Evolutionary conservation across 306 rosid species (phyloP).

Genomic region (Cajanus cajan): DNA sequence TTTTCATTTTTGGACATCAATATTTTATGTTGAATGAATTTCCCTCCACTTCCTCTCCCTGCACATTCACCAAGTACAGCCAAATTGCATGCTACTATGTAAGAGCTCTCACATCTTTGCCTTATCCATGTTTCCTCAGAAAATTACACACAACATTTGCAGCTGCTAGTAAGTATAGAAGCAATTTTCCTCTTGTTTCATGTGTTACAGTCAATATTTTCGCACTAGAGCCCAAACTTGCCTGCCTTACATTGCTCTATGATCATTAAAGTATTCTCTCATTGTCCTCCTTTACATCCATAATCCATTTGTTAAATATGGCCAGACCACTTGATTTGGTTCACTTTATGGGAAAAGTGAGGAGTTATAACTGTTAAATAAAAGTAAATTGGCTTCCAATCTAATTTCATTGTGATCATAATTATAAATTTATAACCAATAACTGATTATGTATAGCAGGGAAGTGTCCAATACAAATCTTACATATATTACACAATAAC

Average conservation of each 20-base stretch:
- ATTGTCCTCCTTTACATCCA: background rate
- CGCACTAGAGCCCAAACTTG: background rate
- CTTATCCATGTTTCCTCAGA: background rate
- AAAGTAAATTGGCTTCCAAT: background rate
- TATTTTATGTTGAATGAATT: background rate
- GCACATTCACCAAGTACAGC: background rate
- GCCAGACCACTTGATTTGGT: background rate
- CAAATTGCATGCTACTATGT: background rate
- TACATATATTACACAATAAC: background rate
- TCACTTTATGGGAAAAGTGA: background rate
- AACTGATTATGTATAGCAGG: background rate
- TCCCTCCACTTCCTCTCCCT: background rate
- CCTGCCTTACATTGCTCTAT: background rate
- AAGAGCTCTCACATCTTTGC: background rate
- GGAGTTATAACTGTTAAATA: background rate
- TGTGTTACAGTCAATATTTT: background rate
- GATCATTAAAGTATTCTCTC: background rate
- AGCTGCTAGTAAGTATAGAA: background rate
- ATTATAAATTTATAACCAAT: background rate
- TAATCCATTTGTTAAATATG: background rate
- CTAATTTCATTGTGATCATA: background rate
- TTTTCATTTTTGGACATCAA: background rate
- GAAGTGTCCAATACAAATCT: conserved; percentile 2
- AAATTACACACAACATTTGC: background rate
- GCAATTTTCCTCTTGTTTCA: background rate